Percentiles rank a stretch among this genome's conserved stretches.
These are phyloP conservation scores for Vitis hybrid DNA, from an alignment of 177 flowering plant genomes.

Conservation along the genomic window DNA sequence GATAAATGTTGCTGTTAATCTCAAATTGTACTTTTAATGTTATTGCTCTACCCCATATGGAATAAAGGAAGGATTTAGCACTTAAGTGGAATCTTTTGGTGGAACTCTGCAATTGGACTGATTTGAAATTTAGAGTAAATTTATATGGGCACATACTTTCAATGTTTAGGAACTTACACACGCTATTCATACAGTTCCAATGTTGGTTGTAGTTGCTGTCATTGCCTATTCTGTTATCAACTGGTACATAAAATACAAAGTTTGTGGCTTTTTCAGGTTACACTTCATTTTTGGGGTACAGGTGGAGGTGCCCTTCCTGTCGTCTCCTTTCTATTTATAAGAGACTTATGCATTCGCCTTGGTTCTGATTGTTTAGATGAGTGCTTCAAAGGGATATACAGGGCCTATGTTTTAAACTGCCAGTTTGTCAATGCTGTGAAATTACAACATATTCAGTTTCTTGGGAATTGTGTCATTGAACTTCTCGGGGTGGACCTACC, in stretches of 20 bases:
- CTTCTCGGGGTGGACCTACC: conserved; percentile 74
- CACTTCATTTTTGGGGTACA: conserved; percentile 94
- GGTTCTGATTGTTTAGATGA: conserved; percentile 86
- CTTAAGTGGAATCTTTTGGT: too few relatives aligned
- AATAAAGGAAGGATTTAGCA: too few relatives aligned
- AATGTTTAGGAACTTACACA: neutral
- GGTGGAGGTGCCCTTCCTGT: conserved; percentile 90
- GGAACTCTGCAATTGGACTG: neutral
- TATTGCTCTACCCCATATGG: neutral
- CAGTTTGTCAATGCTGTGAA: conserved; percentile 72
- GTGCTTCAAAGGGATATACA: conserved; percentile 87
- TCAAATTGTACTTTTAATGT: neutral
- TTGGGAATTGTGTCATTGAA: conserved; percentile 75
- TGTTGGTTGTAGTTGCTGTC: neutral
- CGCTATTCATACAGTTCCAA: neutral
- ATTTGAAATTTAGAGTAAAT: neutral
- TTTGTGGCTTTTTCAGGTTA: conserved; percentile 47
- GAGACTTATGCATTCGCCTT: conserved; percentile 76
- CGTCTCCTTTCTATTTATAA: conserved; percentile 77
- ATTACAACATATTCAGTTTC: conserved; percentile 82
- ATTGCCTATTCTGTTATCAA: neutral
- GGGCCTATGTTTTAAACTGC: conserved; percentile 86
- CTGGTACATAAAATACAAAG: neutral
- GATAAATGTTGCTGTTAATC: neutral
- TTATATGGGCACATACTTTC: neutral